Percentiles rank a stretch among this genome's conserved stretches.
Conservation (phyloP, 192 early-diverging fungal genomes). For the Allomyces macrogynus region DNA sequence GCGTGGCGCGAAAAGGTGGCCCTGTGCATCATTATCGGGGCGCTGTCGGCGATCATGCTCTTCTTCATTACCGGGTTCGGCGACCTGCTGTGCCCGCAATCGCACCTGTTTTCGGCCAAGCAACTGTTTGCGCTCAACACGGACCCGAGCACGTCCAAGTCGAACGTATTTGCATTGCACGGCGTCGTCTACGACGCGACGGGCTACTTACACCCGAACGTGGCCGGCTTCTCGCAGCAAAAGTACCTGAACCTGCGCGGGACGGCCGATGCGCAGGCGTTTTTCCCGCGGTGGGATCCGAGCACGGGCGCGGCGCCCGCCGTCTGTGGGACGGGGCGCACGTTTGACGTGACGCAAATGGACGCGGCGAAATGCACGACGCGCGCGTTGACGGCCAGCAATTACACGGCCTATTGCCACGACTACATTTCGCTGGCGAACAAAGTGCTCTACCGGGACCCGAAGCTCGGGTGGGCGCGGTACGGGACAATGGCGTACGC, state of each 20-base stretch:
- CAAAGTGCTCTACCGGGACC: not conserved
- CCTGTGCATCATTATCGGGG: slow-evolving; percentile 62
- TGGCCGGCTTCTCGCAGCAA: not conserved
- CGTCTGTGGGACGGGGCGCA: not conserved
- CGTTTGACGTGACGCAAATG: not conserved
- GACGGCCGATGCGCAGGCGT: not conserved
- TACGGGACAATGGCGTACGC: not conserved
- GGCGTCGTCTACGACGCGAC: not conserved
- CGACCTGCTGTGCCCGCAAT: slow-evolving; percentile 46
- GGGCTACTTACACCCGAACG: not conserved
- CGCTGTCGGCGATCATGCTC: slow-evolving; percentile 55
- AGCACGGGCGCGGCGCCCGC: not conserved
- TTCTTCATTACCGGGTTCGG: slow-evolving; percentile 69
- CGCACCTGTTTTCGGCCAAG: slow-evolving; percentile 42
- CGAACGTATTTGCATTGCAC: not conserved
- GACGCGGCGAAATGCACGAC: not conserved
- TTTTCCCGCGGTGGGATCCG: not conserved
- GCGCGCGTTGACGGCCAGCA: not conserved
- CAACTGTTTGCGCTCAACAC: slow-evolving; percentile 22
- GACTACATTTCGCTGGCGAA: not conserved
- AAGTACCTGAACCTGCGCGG: not conserved
- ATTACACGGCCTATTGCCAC: not conserved
- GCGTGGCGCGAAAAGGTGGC: slow-evolving; percentile 98
- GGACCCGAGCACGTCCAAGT: slow-evolving; percentile 9
- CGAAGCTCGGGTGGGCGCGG: not conserved